These are phyloP conservation scores for Colletotrichum musae DNA, from an alignment of 2,329 filamentous ascomycete species.

Conservation along the genomic window DNA sequence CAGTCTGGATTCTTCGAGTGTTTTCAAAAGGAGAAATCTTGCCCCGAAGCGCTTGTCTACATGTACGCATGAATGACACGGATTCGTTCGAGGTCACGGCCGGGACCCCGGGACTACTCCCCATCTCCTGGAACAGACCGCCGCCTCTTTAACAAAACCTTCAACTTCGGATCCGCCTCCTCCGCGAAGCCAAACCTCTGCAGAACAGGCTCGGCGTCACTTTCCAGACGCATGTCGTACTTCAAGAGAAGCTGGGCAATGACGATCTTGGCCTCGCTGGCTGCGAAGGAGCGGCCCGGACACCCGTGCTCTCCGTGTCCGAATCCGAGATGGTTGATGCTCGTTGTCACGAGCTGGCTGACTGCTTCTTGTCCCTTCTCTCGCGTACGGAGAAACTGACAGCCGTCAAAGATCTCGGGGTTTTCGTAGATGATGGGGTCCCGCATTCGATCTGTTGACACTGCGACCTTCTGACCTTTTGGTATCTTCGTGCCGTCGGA, in stretches of 20 bases:
- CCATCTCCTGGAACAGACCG: no score
- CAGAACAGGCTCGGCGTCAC: no score
- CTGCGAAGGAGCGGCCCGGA: slow-evolving; percentile 55
- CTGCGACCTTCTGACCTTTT: slow-evolving; percentile 40
- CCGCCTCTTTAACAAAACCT: no score
- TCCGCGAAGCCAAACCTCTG: no score
- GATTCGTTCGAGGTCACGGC: no score
- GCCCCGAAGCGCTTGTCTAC: no score
- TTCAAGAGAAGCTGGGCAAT: no score
- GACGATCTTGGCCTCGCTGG: slow-evolving; percentile 52
- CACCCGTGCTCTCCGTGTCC: slow-evolving; percentile 55
- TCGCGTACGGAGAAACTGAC: slow-evolving; percentile 39
- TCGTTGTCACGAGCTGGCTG: slow-evolving; percentile 48
- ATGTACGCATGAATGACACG: no score
- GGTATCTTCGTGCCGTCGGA: slow-evolving; percentile 40
- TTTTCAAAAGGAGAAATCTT: no score
- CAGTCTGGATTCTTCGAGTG: no score
- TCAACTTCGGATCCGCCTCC: no score
- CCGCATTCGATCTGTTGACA: slow-evolving; percentile 31
- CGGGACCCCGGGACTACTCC: accelerated
- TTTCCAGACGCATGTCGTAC: no score
- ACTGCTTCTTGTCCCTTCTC: neutral
- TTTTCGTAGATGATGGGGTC: slow-evolving; percentile 39
- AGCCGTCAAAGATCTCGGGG: slow-evolving; percentile 42
- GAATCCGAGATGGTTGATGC: slow-evolving; percentile 48